Conservation (phyloP, 805 yeast species). For the Kuraishia cidri region DNA sequence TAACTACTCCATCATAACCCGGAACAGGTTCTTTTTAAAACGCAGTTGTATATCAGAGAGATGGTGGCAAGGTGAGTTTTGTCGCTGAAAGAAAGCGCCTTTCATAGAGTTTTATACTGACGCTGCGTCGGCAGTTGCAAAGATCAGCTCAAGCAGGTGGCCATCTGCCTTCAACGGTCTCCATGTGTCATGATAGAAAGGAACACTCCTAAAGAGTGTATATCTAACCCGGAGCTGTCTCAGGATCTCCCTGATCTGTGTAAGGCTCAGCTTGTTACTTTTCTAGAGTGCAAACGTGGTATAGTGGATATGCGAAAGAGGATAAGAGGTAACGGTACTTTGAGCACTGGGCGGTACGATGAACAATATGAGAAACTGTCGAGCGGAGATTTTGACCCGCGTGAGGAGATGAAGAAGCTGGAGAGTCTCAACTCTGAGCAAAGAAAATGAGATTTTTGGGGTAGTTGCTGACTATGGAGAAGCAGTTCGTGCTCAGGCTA, state of each 20-base stretch:
- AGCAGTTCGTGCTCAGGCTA: too few species aligned
- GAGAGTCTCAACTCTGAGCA: conserved; percentile 47
- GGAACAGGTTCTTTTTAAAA: too few species aligned
- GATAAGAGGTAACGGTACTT: conserved; percentile 88
- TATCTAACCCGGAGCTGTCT: conserved; percentile 70
- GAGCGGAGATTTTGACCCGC: conserved; percentile 73
- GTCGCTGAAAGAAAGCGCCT: too few species aligned
- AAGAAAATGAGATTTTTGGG: conserved; percentile 24
- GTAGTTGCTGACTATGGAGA: too few species aligned
- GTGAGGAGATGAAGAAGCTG: conserved; percentile 70
- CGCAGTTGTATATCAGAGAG: too few species aligned
- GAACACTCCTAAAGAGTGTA: conserved; percentile 81
- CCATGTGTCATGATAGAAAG: conserved; percentile 92
- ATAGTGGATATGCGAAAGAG: conserved; percentile 87
- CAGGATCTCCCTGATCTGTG: conserved; percentile 83
- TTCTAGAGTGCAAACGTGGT: conserved; percentile 86
- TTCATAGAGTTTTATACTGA: too few species aligned
- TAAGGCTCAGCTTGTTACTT: conserved; percentile 73
- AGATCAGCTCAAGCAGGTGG: conserved; percentile 92
- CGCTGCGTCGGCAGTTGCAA: conserved; percentile 68
- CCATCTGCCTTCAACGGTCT: conserved; percentile 89
- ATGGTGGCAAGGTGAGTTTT: too few species aligned
- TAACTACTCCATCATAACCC: too few species aligned
- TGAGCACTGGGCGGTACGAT: conserved; percentile 88
- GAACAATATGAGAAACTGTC: conserved; percentile 76